phyloP scores from a whole-genome alignment of 805 yeast genomes.

The Yamadazyma sp. region DNA sequence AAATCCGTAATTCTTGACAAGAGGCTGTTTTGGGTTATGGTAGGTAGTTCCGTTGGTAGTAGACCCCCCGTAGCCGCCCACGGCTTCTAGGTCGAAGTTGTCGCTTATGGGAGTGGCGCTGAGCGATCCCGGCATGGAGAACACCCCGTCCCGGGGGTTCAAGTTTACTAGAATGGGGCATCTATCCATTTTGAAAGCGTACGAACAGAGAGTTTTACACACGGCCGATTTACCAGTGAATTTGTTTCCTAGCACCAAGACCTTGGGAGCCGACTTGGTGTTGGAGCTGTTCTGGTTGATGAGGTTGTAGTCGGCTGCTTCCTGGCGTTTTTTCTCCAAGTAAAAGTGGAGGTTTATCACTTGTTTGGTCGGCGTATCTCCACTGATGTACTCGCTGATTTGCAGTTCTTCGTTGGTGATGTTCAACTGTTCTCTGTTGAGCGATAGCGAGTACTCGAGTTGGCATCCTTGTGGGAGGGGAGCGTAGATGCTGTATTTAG shows the following conservation, averaged over 20 bases:
- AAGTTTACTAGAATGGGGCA: slow-evolving; percentile 74
- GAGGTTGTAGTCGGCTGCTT: slow-evolving; percentile 23
- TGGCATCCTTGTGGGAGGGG: slow-evolving; percentile 62
- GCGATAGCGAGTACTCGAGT: slow-evolving; percentile 42
- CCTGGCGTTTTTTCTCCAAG: slow-evolving; percentile 54
- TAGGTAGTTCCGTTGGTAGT: slow-evolving; percentile 64
- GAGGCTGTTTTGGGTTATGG: slow-evolving; percentile 85
- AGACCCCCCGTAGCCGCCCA: slow-evolving; percentile 73
- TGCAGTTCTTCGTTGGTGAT: slow-evolving; percentile 35
- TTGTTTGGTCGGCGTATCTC: slow-evolving; percentile 67
- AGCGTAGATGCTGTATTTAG: slow-evolving; percentile 38
- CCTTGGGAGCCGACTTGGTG: slow-evolving; percentile 48
- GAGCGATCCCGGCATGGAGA: slow-evolving; percentile 78
- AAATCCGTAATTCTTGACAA: slow-evolving; percentile 78
- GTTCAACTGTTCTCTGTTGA: slow-evolving; percentile 19
- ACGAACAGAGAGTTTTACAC: slow-evolving; percentile 65
- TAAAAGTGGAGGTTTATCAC: slow-evolving; percentile 74
- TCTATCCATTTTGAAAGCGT: slow-evolving; percentile 69
- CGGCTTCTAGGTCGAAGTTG: slow-evolving; percentile 68
- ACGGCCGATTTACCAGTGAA: slow-evolving; percentile 80
- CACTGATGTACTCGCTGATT: slow-evolving; percentile 60
- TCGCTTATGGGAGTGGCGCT: slow-evolving; percentile 85
- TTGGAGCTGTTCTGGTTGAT: slow-evolving; percentile 13
- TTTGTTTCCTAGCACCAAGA: slow-evolving; percentile 70
- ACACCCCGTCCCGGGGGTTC: slow-evolving; percentile 71